Conservation (phyloP, 192 early-diverging fungal genomes). For the Ramicandelaber brevisporus region DNA sequence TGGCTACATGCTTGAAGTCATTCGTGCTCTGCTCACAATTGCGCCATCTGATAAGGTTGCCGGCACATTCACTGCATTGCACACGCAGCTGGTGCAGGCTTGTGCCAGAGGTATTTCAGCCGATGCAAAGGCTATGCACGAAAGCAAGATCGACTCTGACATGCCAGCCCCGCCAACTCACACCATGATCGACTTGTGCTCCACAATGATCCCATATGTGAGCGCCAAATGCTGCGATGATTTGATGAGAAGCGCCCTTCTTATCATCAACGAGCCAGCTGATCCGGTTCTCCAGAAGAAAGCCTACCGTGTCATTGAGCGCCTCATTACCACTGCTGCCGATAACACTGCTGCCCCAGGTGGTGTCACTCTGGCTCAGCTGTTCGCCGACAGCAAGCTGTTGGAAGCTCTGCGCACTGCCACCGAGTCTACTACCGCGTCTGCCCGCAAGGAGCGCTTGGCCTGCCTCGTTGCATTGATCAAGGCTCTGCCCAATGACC, state of each 20-base stretch:
- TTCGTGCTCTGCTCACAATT: slow-evolving; percentile 35
- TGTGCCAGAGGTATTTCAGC: slow-evolving; percentile 23
- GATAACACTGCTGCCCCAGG: slow-evolving; percentile 9
- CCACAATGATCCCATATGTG: slow-evolving; percentile 46
- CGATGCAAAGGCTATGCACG: slow-evolving; percentile 18
- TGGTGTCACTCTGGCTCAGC: slow-evolving; percentile 8
- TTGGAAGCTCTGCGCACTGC: slow-evolving; percentile 56
- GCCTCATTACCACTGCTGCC: slow-evolving; percentile 14
- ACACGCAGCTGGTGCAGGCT: slow-evolving; percentile 25
- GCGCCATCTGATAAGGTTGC: slow-evolving; percentile 29
- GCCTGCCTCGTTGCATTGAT: slow-evolving; percentile 34
- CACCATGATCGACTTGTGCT: slow-evolving; percentile 70
- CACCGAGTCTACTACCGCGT: slow-evolving; percentile 25
- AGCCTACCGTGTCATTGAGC: slow-evolving; percentile 66
- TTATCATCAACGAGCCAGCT: slow-evolving; percentile 20
- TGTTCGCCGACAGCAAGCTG: slow-evolving; percentile 25
- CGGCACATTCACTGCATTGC: slow-evolving; percentile 33
- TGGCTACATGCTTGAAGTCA: slow-evolving; percentile 39
- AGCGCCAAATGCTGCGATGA: slow-evolving; percentile 37
- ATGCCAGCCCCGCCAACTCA: slow-evolving; percentile 51
- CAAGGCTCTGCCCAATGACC: slow-evolving; percentile 26
- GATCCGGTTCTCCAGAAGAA: slow-evolving; percentile 78
- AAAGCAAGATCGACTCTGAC: slow-evolving; percentile 15
- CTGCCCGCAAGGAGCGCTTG: slow-evolving; percentile 66
- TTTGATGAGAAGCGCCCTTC: slow-evolving; percentile 17